Base-by-base conservation (phyloP, 345 rosid genomes). In the Euphorbia peplus region DNA sequence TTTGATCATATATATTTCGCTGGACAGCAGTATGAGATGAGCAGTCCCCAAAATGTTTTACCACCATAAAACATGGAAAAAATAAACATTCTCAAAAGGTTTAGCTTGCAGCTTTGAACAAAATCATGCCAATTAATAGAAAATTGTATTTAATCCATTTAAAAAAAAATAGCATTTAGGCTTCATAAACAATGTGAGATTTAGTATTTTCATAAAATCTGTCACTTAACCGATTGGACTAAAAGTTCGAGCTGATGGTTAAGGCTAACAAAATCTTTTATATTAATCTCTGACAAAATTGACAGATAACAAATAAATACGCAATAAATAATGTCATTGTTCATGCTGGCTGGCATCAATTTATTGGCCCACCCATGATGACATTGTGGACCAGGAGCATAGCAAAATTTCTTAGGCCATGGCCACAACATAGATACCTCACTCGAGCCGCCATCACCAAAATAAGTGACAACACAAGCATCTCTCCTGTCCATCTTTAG, bases 361-460 rank as follows among this genome's bases (percentile, higher is more conserved):
- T 42, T 42, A 42, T 42, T 42, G 47, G 47, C 47, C 8, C 1
- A 14, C 12, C 47, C 47, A 42, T 14, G 12, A 42, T 42, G 47
- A 42, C 47, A 42, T 6, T 1, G 47, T 2, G 9, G 2, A 42
- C 47, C 2, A 14, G 47, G 47, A 42, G 14, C 12, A 44, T 44
- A 44, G 18, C 2, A 44, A 44, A 18, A 10, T 44, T 44, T 44
- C 15, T 44, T 11, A 58, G 32, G 39, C 18, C 9, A 60, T 47
- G 44, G 44, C 21, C 29, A 26, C 59, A 18, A 47, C 26, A 26
- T 28, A 51, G 22, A 64, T 63, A 87, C 96, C 96, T 91, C 97
- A 72, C 96, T 87, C 1, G 91, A 62, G 66, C 96, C 91, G 47
- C 96, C 93, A 70, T 91, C 97, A 65, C 97, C 96, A 60, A 88